phyloP scores from a whole-genome alignment of 1,284 basidiomycete species.

The Rhodotorula sp. region DNA sequence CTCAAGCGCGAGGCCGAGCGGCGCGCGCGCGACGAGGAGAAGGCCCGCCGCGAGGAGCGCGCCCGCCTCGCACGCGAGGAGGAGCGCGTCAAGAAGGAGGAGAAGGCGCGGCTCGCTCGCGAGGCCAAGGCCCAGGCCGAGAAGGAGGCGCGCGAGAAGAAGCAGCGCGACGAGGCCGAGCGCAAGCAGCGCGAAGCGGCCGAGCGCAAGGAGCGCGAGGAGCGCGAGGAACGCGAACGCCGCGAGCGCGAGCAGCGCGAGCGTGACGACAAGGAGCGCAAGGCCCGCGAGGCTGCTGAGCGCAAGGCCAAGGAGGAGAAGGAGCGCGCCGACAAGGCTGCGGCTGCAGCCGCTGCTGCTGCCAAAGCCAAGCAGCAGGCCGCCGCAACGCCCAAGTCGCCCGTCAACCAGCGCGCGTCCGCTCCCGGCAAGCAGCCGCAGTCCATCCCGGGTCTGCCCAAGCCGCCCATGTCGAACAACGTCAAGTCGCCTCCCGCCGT shows the following conservation, averaged over 20 bases:
- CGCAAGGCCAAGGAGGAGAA: conserved; percentile 43
- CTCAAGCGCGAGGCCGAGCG: conserved; percentile 70
- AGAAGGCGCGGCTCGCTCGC: conserved; percentile 64
- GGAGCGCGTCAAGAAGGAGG: conserved; percentile 53
- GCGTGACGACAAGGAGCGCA: conserved; percentile 52
- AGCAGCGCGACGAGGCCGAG: conserved; percentile 51
- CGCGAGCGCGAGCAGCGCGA: conserved; percentile 33
- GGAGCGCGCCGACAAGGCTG: conserved; percentile 53
- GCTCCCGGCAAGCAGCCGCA: conserved; percentile 28
- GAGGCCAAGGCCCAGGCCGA: conserved; percentile 50
- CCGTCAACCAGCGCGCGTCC: conserved; percentile 18
- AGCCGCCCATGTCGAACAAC: conserved; percentile 17
- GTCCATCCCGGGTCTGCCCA: conserved; percentile 40
- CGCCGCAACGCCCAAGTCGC: conserved; percentile 29
- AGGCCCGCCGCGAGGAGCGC: conserved; percentile 58
- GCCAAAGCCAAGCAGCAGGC: conserved; percentile 29
- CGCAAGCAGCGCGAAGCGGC: conserved; percentile 43
- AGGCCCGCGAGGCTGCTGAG: conserved; percentile 52
- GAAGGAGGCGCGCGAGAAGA: conserved; percentile 69
- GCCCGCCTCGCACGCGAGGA: conserved; percentile 67
- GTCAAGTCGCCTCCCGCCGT: conserved; percentile 9
- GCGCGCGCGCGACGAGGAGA: conserved; percentile 67
- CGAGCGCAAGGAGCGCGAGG: conserved; percentile 67
- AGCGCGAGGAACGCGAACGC: conserved; percentile 54
- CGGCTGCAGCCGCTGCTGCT: conserved; percentile 45